These are phyloP conservation scores for Annona cherimola DNA, from an alignment of 164 flowering plant species.

Conservation along the genomic window DNA sequence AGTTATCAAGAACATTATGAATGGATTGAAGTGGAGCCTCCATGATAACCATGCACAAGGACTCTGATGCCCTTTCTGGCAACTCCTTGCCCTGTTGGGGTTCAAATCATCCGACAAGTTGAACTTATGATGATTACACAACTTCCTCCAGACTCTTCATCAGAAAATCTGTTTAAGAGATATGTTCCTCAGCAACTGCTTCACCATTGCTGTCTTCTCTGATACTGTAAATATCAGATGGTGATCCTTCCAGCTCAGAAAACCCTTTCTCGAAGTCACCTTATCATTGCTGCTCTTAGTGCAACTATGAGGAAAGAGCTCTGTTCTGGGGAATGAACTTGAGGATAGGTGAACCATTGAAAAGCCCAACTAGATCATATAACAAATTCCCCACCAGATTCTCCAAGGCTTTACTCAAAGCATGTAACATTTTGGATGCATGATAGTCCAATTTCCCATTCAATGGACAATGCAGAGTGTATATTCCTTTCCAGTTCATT, in stretches of 20 bases:
- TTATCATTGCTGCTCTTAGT: constrained; percentile 33
- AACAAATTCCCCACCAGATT: too few relatives aligned
- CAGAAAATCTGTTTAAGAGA: constrained; percentile 47
- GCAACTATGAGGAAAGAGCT: constrained; percentile 50
- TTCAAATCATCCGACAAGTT: constrained; percentile 18
- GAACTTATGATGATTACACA: constrained; percentile 24
- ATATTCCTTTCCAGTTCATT: too few relatives aligned
- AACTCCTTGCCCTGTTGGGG: constrained; percentile 12
- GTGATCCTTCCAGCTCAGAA: constrained; percentile 51
- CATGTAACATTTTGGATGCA: too few relatives aligned
- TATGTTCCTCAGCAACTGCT: constrained; percentile 27
- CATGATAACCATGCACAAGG: constrained; percentile 37
- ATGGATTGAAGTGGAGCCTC: constrained; percentile 32
- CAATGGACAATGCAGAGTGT: too few relatives aligned
- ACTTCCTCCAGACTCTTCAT: constrained; percentile 27
- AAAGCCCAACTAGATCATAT: constrained; percentile 5
- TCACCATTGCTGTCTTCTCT: constrained; percentile 1
- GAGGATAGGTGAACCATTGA: constrained; percentile 5
- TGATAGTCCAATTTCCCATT: too few relatives aligned
- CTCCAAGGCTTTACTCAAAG: too few relatives aligned
- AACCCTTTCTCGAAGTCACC: constrained; percentile 48
- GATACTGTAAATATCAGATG: too few relatives aligned
- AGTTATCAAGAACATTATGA: constrained; percentile 43
- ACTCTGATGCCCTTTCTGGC: constrained; percentile 9
- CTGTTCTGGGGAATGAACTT: constrained; percentile 14